A percentile compares a stretch with the other conserved stretches of the same genome.
phyloP scores from a whole-genome alignment of 2,329 filamentous ascomycete species.

The Clonostachys sp. region DNA sequence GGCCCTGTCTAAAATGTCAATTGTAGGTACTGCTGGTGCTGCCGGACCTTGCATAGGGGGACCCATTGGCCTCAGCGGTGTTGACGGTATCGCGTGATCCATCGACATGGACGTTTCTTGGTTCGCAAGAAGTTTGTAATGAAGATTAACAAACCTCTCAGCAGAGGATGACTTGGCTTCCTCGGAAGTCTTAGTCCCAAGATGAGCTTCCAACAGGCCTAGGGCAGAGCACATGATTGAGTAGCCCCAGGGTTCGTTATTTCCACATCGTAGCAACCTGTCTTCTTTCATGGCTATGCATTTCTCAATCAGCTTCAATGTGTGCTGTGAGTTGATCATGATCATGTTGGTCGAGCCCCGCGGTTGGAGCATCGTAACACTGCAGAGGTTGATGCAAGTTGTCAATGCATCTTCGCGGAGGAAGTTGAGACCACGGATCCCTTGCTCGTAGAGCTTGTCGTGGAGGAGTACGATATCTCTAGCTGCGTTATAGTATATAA shows the following conservation, averaged over 20 bases:
- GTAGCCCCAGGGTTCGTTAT: conserved; percentile 62
- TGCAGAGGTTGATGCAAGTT: conserved; percentile 56
- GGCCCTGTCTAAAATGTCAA: conserved; percentile 27
- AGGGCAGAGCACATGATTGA: conserved; percentile 58
- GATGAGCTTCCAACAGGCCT: conserved; percentile 54
- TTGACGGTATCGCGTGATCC: conserved; percentile 13
- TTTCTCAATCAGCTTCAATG: conserved; percentile 56
- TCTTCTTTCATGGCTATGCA: conserved; percentile 59
- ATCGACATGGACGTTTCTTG: conserved; percentile 39
- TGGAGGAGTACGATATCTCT: conserved; percentile 58
- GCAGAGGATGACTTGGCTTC: conserved; percentile 54
- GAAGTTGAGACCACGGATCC: conserved; percentile 55
- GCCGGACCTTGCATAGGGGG: neutral
- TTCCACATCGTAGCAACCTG: conserved; percentile 54
- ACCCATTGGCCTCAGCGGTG: conserved; percentile 4
- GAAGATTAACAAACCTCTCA: conserved; percentile 54
- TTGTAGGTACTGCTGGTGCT: conserved; percentile 11
- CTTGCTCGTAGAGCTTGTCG: conserved; percentile 54
- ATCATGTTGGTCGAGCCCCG: conserved; percentile 56
- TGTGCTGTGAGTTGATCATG: conserved; percentile 57
- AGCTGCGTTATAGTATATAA: conserved; percentile 59
- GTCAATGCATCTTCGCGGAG: conserved; percentile 56
- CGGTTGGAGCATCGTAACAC: conserved; percentile 56
- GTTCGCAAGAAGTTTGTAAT: conserved; percentile 51
- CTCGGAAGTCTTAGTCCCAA: conserved; percentile 52